A percentile compares a stretch with the other conserved stretches of the same genome.
Evolutionary conservation across 192 early-diverging fungal genomes (phyloP).

Genomic region (Coemansia furcata): DNA sequence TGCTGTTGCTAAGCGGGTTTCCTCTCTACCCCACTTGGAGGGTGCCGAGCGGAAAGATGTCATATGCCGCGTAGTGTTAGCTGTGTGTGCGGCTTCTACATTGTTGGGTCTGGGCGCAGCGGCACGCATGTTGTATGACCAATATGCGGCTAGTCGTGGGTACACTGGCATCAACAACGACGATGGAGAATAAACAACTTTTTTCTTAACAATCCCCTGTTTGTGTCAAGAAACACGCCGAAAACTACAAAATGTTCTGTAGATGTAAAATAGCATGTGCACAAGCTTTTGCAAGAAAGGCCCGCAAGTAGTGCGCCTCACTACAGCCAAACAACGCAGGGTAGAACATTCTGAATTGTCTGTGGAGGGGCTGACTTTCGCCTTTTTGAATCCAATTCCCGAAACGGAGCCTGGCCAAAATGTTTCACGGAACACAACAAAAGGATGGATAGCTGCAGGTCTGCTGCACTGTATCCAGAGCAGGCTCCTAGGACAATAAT

Average conservation of each 20-base stretch:
- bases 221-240: neutral
- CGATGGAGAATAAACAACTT: neutral
- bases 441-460: neutral
- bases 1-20: constrained; percentile 20
- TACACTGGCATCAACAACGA: constrained; percentile 7
- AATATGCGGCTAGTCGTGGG: constrained; percentile 13
- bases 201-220: neutral
- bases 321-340: neutral
- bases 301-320: neutral
- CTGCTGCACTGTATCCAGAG: neutral
- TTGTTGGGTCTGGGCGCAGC: neutral
- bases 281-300: neutral
- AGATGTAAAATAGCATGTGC: neutral
- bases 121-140: neutral
- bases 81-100: neutral
- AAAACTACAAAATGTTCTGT: neutral
- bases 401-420: neutral
- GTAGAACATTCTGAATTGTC: neutral
- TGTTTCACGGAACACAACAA: neutral
- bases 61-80: neutral
- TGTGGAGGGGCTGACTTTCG: neutral
- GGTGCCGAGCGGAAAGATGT: neutral
- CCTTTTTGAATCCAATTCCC: neutral
- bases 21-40: neutral
- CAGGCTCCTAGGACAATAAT: neutral